Conservation (phyloP, 345 rosid genomes). For the Boechera divaricarpa region DNA sequence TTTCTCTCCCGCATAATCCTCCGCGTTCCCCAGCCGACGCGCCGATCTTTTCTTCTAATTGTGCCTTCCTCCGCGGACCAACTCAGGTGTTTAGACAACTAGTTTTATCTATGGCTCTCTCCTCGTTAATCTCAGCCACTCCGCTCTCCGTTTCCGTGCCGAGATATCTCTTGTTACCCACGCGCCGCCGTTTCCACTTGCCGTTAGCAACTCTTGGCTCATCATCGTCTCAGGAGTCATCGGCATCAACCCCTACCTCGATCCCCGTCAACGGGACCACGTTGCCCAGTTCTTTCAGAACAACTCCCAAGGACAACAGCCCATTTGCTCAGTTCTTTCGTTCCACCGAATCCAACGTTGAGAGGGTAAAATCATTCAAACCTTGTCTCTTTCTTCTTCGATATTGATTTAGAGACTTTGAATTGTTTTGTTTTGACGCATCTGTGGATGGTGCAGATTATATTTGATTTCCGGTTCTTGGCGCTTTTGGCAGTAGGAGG, state of each 20-base stretch:
- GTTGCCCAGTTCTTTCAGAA: slow-evolving; percentile 18
- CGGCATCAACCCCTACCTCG: slow-evolving; percentile 37
- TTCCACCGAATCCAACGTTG: slow-evolving; percentile 74
- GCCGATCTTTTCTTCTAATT: slow-evolving; percentile 16
- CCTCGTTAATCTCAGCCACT: slow-evolving; percentile 49
- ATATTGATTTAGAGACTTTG: slow-evolving; percentile 14
- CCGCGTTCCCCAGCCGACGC: slow-evolving; percentile 13
- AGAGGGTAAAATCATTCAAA: slow-evolving; percentile 54
- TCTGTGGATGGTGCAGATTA: slow-evolving; percentile 53
- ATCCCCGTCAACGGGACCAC: slow-evolving; percentile 41
- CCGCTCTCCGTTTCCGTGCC: slow-evolving; percentile 51
- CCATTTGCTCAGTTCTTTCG: slow-evolving; percentile 54
- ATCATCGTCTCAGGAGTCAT: slow-evolving; percentile 54
- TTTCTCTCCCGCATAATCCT: slow-evolving; percentile 46
- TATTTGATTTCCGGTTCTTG: slow-evolving; percentile 89
- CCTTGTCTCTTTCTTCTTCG: slow-evolving; percentile 14
- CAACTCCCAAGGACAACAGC: slow-evolving; percentile 11
- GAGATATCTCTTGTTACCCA: slow-evolving; percentile 17
- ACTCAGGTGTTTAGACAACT: neutral
- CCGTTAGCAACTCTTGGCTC: slow-evolving; percentile 57
- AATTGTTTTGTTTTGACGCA: neutral
- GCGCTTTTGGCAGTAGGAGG: slow-evolving; percentile 86
- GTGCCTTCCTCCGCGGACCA: neutral
- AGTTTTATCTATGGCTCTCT: slow-evolving; percentile 55
- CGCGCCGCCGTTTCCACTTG: slow-evolving; percentile 38